Evolutionary conservation across 2,329 filamentous ascomycete species (phyloP), one percentile per base, ranked within the genome.

Genomic region (Fonsecaea nubica): DNA sequence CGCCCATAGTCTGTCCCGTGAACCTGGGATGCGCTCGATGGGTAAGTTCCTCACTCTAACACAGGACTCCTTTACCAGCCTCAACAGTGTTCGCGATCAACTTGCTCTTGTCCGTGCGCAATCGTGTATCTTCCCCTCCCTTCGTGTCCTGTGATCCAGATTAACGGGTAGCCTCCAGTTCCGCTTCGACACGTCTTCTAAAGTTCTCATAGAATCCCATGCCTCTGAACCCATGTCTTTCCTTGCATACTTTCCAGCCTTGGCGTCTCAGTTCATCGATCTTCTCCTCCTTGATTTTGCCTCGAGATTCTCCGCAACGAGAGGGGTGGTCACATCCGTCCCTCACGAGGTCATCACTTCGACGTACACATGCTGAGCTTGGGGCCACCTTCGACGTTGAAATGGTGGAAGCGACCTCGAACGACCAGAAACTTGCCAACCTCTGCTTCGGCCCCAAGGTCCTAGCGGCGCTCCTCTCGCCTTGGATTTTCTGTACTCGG

Each of bases 161-260:
- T 50, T 21, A 50, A 9, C 7, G 25, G 15, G n/a, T 12, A 48
- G n/a, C 13, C 15, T 36, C 33, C 58, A 61, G 18, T 42, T 73
- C 72, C 48, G 18, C 35, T 54, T 70, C 69, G 10, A 63, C 65
- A 8, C 53, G 36, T 12, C 60, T 30, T 42, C 67, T 55, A 18
- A 73, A 58, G n/a, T 58, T 42, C 10, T 72, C 65, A 60, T 73
- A 73, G 56, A 70, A 70, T 30, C 57, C 63, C 13, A 42, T 38
- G 2, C 72, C 71, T 57, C 72, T 72, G 64, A 66, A 73, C 6
- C 71, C 72, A 38, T 68, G 62, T 18, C 58, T 63, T 52, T 73
- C 72, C 52, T 73, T 73, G 15, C 63, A 62, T 7, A 73, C 71
- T 10, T 36, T 40, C 70, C 70, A 73, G 4, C 66, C 69, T 25